Base-by-base conservation (phyloP, 208 protist genomes). In the Phytomonas sp. region DNA sequence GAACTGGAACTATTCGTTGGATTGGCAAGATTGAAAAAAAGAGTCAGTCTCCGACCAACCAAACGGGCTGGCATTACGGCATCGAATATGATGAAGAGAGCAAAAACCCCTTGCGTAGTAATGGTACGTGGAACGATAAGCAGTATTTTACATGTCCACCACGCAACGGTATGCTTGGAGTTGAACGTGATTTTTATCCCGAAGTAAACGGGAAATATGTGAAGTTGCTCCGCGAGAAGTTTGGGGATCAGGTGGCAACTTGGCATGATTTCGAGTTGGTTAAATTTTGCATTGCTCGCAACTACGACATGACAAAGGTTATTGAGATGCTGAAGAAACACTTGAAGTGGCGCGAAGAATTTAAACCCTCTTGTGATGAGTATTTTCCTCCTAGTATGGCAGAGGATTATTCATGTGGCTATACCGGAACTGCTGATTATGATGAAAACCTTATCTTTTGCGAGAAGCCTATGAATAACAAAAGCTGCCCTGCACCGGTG, bases 361-460 rank as follows among this genome's bases (percentile, higher is more conserved):
- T 92, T 64, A 46, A 84, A 56, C 86, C 86, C 20, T 80, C 69
- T 26, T 36, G 65, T 0, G 81, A 92, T 31, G 89, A 94, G 77
- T 94, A 89, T 73, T 94, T 91, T 79, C 83, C 81, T 13, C 82
- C 78, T 59, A 74, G 65, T 29, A 88, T 92, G 36, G 53, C 64
- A 40, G 77, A 82, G 33, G 89, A 88, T 78, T 94, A 92, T 68
- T 85, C 86, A 17, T 84, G 74, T 60, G 89, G 83, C 60, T 92
- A 86, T 73, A 86, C 77, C 28, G 82, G 84, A 69, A 83, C 77
- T 13, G 62, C 66, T 60, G 89, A 91, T 77, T 83, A 82, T 64
- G 86, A 92, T 56, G 85, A 87, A 28, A 91, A 92, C 66, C 62
- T 94, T 32, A 92, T 94, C 68, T 91, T 89, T 78, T 94, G 83